Evolutionary conservation across 345 rosid genomes (phyloP).

Genomic region (Gossypium arboreum): DNA sequence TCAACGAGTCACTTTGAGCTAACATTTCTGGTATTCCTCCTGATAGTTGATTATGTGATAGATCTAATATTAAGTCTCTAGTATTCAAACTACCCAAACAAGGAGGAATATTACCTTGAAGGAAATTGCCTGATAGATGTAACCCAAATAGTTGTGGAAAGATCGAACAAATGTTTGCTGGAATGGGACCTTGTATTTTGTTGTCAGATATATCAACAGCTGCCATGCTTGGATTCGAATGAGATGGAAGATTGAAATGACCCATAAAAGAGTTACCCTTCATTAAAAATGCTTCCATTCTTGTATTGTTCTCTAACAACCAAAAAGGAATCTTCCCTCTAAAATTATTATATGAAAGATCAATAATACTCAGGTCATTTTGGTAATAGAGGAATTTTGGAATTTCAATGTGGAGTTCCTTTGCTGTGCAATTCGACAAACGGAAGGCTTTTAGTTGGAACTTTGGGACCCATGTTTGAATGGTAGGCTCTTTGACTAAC

Average conservation of each 20-base stretch:
- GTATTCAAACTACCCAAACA: too few relatives aligned
- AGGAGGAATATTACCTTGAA: too few relatives aligned
- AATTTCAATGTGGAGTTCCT: background rate
- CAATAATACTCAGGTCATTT: background rate
- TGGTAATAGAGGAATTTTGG: background rate
- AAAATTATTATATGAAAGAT: too few relatives aligned
- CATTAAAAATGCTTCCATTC: background rate
- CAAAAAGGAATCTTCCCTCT: constrained; percentile 13
- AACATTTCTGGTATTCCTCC: too few relatives aligned
- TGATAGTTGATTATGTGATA: too few relatives aligned
- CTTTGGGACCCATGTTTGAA: background rate
- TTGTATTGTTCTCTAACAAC: constrained; percentile 28
- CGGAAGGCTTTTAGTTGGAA: background rate
- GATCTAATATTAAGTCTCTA: too few relatives aligned
- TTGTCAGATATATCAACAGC: background rate
- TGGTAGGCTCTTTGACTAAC: background rate
- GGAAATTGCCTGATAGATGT: too few relatives aligned
- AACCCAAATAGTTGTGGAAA: too few relatives aligned
- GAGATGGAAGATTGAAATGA: background rate
- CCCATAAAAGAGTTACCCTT: background rate
- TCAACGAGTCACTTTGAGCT: too few relatives aligned
- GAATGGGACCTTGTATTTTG: background rate
- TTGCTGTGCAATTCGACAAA: background rate
- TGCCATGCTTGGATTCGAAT: too few relatives aligned
- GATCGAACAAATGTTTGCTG: too few relatives aligned